Percentiles rank a stretch among this genome's conserved stretches.
Evolutionary conservation across 1,284 basidiomycete species (phyloP).

Genomic region (Xerocomus nothofagi): DNA sequence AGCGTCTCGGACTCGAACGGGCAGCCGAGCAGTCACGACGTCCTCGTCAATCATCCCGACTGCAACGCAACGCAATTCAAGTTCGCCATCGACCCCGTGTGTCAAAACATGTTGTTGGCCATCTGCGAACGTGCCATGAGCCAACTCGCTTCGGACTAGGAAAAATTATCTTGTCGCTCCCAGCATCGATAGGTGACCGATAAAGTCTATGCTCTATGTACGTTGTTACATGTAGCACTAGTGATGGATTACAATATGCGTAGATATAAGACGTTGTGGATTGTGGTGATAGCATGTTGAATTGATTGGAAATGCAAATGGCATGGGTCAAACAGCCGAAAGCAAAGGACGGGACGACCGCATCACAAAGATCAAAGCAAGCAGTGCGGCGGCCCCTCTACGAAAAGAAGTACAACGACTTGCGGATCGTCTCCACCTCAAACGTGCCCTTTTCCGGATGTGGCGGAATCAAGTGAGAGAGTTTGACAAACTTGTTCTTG

Average conservation of each 20-base stretch:
- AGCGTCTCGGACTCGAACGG: neutral
- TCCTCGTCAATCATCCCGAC: neutral
- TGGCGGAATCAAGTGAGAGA: conserved; percentile 79
- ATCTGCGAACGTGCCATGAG: conserved; percentile 27
- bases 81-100: conserved; percentile 22
- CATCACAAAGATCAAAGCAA: too few relatives aligned
- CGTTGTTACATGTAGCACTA: conserved; percentile 14
- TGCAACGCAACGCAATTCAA: neutral
- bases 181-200: neutral
- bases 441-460: conserved; percentile 88
- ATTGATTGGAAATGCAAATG: neutral
- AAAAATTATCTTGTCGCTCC: neutral
- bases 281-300: conserved; percentile 1
- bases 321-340: conserved; percentile 1
- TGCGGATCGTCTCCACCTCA: conserved; percentile 81
- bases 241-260: conserved; percentile 22
- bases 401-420: conserved; percentile 90
- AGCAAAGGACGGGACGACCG: conserved; percentile 1
- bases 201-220: conserved; percentile 18
- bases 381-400: conserved; percentile 37
- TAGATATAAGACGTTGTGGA: conserved; percentile 19
- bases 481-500: conserved; percentile 67
- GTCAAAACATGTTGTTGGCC: conserved; percentile 30
- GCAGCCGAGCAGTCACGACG: neutral
- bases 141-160: conserved; percentile 8